Conservation (phyloP, 345 rosid species). For the Xanthoceras sorbifolium region DNA sequence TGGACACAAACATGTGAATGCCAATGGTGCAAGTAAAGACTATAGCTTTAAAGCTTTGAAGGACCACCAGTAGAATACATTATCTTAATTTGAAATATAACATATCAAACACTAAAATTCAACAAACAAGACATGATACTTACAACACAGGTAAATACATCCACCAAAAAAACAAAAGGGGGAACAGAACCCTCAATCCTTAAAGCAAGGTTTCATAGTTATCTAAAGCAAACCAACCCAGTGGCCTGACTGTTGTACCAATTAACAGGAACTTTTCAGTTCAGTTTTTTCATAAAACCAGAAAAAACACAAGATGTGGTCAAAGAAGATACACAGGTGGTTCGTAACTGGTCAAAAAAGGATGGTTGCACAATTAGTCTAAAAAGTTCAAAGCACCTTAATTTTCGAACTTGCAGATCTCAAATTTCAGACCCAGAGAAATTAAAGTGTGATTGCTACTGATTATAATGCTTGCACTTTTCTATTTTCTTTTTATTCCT, state of each 20-base stretch:
- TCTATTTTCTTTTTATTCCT: not conserved
- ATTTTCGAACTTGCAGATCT: not conserved
- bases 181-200: not conserved
- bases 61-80: not conserved
- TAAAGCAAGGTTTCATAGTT: not conserved
- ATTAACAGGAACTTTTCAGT: not conserved
- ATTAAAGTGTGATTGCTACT: not conserved
- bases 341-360: not conserved
- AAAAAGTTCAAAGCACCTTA: not conserved
- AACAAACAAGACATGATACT: not conserved
- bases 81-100: not conserved
- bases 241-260: not conserved
- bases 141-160: not conserved
- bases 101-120: not conserved
- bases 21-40: not conserved
- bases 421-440: not conserved
- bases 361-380: not conserved
- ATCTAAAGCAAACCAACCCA: not conserved
- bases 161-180: not conserved
- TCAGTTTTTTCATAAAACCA: slow-evolving; percentile 11
- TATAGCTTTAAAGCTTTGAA: not conserved
- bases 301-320: not conserved
- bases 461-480: not conserved
- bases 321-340: not conserved
- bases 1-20: not conserved